Evolutionary conservation across 257 asterid genomes (phyloP).

Genomic region (Petunia secreta): DNA sequence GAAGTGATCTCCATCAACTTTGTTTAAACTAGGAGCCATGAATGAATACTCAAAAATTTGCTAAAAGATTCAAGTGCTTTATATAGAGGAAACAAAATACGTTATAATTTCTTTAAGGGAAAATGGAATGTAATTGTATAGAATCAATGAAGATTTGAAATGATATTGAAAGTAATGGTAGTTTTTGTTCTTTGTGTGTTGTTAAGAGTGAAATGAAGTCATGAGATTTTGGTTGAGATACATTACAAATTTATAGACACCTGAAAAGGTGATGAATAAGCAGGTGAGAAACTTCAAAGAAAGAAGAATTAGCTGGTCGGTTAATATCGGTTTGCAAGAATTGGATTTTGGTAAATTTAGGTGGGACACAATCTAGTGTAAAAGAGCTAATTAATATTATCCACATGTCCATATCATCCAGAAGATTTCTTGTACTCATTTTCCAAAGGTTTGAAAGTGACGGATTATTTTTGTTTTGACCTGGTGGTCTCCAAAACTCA

Average conservation of each 20-base stretch:
- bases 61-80: too few species aligned
- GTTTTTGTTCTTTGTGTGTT: background rate
- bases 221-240: constrained; percentile 14
- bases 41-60: background rate
- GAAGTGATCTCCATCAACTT: constrained; percentile 42
- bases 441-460: background rate
- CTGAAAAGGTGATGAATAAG: background rate
- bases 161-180: background rate
- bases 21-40: constrained; percentile 77
- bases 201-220: background rate
- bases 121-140: constrained; percentile 18
- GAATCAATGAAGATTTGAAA: constrained; percentile 25
- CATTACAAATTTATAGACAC: constrained; percentile 47
- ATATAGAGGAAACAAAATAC: background rate
- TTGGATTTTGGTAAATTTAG: background rate
- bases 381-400: constrained; percentile 34
- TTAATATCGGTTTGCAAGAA: constrained; percentile 13
- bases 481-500: too few species aligned
- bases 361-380: constrained; percentile 24
- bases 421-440: constrained; percentile 23
- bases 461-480: too few species aligned
- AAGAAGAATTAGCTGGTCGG: constrained; percentile 42
- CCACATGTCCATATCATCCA: constrained; percentile 38
- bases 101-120: background rate
- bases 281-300: constrained; percentile 23